These are phyloP conservation scores for Camelina hispida DNA, from an alignment of 345 rosid species.

Conservation along the genomic window DNA sequence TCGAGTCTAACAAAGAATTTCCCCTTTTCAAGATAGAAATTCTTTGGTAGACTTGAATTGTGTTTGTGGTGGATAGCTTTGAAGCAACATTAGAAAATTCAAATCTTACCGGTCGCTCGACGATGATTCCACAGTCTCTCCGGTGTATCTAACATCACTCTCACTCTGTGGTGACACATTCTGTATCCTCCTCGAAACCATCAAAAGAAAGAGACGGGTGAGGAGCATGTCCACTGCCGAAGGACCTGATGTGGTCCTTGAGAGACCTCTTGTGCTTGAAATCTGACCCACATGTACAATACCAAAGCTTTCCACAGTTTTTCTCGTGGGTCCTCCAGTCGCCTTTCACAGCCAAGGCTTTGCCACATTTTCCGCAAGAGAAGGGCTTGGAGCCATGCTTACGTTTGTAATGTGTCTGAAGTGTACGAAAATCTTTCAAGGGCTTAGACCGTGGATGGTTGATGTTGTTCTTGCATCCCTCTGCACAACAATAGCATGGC, in stretches of 20 bases:
- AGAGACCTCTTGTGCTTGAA: slow-evolving; percentile 97
- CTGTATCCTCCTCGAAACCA: slow-evolving; percentile 43
- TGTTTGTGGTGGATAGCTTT: background rate
- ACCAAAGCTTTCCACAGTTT: slow-evolving; percentile 98
- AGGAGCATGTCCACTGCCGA: slow-evolving; percentile 83
- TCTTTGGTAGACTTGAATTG: slow-evolving; percentile 45
- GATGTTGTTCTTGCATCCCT: slow-evolving; percentile 95
- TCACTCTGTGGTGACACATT: slow-evolving; percentile 45
- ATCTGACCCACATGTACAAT: slow-evolving; percentile 92
- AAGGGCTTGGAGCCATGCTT: slow-evolving; percentile 96
- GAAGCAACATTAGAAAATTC: slow-evolving; percentile 45
- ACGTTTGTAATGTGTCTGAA: slow-evolving; percentile 97
- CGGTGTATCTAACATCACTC: slow-evolving; percentile 14
- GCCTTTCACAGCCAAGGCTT: slow-evolving; percentile 90
- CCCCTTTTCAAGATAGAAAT: slow-evolving; percentile 43
- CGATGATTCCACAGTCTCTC: slow-evolving; percentile 12
- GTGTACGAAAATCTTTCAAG: slow-evolving; percentile 91
- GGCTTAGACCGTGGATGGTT: slow-evolving; percentile 91
- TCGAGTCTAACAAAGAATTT: slow-evolving; percentile 50
- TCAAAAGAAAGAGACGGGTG: slow-evolving; percentile 34
- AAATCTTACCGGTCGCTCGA: slow-evolving; percentile 33
- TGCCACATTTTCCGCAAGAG: slow-evolving; percentile 88
- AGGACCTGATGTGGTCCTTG: slow-evolving; percentile 87
- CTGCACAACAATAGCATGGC: slow-evolving; percentile 93
- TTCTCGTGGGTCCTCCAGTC: slow-evolving; percentile 99